Evolutionary conservation across 495 filamentous ascomycete species (phyloP).

Genomic region (Hypoxylon cercidicola): DNA sequence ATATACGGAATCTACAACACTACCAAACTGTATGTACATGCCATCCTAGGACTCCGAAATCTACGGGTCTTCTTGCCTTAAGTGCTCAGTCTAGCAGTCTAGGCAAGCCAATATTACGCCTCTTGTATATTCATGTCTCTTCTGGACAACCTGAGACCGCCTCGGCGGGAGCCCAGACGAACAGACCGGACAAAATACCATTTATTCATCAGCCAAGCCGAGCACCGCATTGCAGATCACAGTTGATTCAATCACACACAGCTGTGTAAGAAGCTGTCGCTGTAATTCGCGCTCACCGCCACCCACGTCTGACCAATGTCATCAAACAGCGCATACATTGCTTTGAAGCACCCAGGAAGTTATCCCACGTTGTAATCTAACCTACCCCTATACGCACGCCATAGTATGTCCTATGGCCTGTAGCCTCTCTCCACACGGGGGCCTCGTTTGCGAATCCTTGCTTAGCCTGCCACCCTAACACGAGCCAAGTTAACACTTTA

Average conservation of each 20-base stretch:
- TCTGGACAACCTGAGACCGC: no score
- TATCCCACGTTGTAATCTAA: not conserved
- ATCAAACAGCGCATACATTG: conserved; percentile 28
- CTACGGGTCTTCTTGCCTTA: no score
- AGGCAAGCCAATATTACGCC: not conserved
- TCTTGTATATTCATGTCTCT: no score
- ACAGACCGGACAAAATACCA: not conserved
- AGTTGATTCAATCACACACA: conserved; percentile 1
- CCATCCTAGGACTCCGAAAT: no score
- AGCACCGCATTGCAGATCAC: not conserved
- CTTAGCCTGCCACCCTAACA: no score
- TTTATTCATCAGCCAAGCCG: not conserved
- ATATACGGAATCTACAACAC: not conserved
- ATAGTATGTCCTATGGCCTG: no score
- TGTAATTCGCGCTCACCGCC: conserved; percentile 23
- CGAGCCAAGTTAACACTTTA: no score
- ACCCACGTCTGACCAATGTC: conserved; percentile 8
- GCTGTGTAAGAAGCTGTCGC: not conserved
- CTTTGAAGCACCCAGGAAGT: not conserved
- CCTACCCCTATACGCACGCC: no score
- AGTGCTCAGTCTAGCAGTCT: not conserved
- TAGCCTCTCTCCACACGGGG: no score
- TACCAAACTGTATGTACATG: no score
- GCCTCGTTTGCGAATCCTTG: no score
- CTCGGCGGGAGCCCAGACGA: no score